Evolutionary conservation across 1,284 basidiomycete species (phyloP).

Genomic region (Chiua sp.): DNA sequence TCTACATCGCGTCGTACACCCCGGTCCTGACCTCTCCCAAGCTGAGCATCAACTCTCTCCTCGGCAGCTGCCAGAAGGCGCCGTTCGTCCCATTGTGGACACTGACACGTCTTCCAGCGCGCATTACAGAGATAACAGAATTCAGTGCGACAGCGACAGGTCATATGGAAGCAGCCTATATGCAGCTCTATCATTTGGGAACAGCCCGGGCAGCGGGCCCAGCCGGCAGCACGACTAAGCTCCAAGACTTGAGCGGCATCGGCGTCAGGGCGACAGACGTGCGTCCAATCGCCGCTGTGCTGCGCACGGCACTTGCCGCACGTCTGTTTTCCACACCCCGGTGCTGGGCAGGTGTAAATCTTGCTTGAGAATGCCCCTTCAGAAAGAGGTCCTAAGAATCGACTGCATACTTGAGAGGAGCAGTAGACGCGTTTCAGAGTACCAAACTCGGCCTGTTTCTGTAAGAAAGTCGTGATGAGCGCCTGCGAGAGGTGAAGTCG

Average conservation of each 20-base stretch:
- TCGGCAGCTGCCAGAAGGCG: slow-evolving; percentile 39
- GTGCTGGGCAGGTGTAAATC: slow-evolving; percentile 29
- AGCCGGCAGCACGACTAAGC: slow-evolving; percentile 40
- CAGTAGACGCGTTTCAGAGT: slow-evolving; percentile 51
- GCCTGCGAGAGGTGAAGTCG: slow-evolving; percentile 31
- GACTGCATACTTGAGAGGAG: slow-evolving; percentile 41
- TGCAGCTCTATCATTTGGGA: slow-evolving; percentile 49
- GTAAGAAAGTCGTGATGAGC: slow-evolving; percentile 32
- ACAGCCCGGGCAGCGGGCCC: slow-evolving; percentile 51
- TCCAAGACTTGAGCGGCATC: slow-evolving; percentile 36
- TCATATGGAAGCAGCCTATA: slow-evolving; percentile 52
- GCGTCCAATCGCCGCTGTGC: slow-evolving; percentile 19
- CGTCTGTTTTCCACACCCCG: slow-evolving; percentile 36
- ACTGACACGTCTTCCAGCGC: slow-evolving; percentile 47
- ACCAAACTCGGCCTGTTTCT: slow-evolving; percentile 41
- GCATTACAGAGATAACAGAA: slow-evolving; percentile 51
- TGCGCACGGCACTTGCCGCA: slow-evolving; percentile 43
- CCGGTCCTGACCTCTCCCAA: slow-evolving; percentile 7
- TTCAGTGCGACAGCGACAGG: slow-evolving; percentile 48
- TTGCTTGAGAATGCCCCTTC: slow-evolving; percentile 12
- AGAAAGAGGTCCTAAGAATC: slow-evolving; percentile 45
- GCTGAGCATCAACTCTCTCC: slow-evolving; percentile 35
- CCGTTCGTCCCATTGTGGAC: slow-evolving; percentile 47
- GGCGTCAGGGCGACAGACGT: slow-evolving; percentile 35
- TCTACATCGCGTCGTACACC: slow-evolving; percentile 14